Conservation (phyloP, 1,139 yeast genomes). For the Petasospora fabianii region DNA sequence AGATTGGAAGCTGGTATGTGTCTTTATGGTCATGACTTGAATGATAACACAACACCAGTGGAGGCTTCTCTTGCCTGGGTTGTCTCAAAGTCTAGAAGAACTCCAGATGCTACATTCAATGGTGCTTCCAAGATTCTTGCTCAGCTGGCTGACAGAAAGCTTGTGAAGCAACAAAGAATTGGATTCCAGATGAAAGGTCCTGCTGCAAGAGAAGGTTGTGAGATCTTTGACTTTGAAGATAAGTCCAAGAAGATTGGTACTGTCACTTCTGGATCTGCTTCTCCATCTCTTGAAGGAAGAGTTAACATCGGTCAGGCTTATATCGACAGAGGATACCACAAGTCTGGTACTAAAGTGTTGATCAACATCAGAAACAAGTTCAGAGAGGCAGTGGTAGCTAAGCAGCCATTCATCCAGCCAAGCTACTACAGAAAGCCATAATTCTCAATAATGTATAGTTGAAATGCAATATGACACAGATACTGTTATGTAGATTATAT, state of each 20-base stretch:
- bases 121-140: constrained; percentile 68
- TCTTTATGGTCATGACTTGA: constrained; percentile 87
- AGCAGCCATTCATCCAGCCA: constrained; percentile 80
- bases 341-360: constrained; percentile 70
- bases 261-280: constrained; percentile 86
- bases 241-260: constrained; percentile 58
- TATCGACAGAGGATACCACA: constrained; percentile 66
- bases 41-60: constrained; percentile 78
- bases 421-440: constrained; percentile 53
- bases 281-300: constrained; percentile 75
- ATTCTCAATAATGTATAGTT: neutral
- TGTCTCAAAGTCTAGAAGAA: constrained; percentile 75
- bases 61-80: constrained; percentile 91
- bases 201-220: constrained; percentile 85
- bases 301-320: constrained; percentile 88
- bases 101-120: constrained; percentile 49
- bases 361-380: constrained; percentile 82
- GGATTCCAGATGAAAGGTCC: constrained; percentile 81
- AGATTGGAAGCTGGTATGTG: constrained; percentile 99
- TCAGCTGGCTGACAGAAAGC: constrained; percentile 64
- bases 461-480: too few species aligned
- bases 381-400: constrained; percentile 69
- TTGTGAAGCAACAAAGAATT: constrained; percentile 62
- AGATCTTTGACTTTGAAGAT: constrained; percentile 50
- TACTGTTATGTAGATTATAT: too few species aligned